Evolutionary conservation across 2,329 filamentous ascomycete genomes (phyloP).

Genomic region (Claviceps sp.): DNA sequence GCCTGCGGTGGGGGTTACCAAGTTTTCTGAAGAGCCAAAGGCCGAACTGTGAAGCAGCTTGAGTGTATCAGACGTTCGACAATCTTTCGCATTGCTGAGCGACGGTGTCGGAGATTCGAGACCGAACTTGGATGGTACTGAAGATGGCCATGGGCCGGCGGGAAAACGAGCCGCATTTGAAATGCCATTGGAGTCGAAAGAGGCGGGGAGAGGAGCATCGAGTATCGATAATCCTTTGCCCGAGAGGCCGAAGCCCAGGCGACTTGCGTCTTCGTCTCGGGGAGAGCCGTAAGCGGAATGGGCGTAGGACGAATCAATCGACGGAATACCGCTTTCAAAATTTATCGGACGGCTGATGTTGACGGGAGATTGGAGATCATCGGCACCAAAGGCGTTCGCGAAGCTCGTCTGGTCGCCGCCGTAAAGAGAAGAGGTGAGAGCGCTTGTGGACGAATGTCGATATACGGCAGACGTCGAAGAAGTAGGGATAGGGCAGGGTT

Average conservation of each 20-base stretch:
- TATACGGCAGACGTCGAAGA: conserved; percentile 27
- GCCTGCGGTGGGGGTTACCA: conserved; percentile 34
- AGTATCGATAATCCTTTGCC: conserved; percentile 71
- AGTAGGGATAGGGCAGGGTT: conserved; percentile 38
- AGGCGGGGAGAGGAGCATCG: conserved; percentile 83
- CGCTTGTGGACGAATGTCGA: conserved; percentile 51
- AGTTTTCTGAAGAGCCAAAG: conserved; percentile 53
- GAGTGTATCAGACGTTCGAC: conserved; percentile 47
- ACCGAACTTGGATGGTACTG: conserved; percentile 82
- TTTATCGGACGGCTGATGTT: conserved; percentile 35
- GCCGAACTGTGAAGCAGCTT: conserved; percentile 54
- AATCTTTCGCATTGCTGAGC: conserved; percentile 47
- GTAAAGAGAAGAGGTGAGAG: conserved; percentile 48
- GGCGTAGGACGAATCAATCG: conserved; percentile 45
- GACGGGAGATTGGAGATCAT: conserved; percentile 23
- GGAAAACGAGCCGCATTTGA: conserved; percentile 77
- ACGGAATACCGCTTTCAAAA: conserved; percentile 42
- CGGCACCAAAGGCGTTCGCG: conserved; percentile 24
- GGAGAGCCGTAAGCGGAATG: conserved; percentile 70
- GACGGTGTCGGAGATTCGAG: conserved; percentile 75
- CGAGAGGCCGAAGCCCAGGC: conserved; percentile 62
- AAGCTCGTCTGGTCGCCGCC: conserved; percentile 27
- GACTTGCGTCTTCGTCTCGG: conserved; percentile 47
- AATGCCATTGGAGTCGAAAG: conserved; percentile 91
- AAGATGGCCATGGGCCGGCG: conserved; percentile 73